Evolutionary conservation across 108 stramenopile genomes (phyloP).

Genomic region (Cyclostephanos invisitatus): DNA sequence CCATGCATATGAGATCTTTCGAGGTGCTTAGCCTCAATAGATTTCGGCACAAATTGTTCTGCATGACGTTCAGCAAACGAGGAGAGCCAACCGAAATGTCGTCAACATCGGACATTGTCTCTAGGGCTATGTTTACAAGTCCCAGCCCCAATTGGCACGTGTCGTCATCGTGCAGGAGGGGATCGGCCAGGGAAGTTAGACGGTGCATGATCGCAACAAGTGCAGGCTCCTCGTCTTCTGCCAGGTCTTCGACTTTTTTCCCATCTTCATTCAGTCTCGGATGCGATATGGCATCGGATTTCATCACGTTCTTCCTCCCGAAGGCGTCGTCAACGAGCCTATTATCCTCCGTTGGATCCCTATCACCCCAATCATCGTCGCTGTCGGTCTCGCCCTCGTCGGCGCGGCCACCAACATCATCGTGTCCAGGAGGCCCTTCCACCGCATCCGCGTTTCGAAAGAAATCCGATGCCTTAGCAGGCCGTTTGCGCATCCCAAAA

Average conservation of each 20-base stretch:
- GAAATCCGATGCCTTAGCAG: neutral
- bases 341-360: slow-evolving; percentile 32
- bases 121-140: slow-evolving; percentile 94
- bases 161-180: slow-evolving; percentile 67
- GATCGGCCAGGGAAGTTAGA: slow-evolving; percentile 82
- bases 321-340: neutral
- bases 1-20: slow-evolving; percentile 80
- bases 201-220: slow-evolving; percentile 74
- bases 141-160: slow-evolving; percentile 76
- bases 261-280: neutral
- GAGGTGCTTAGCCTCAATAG: slow-evolving; percentile 87
- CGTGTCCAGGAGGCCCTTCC: neutral
- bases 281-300: neutral
- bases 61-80: slow-evolving; percentile 58
- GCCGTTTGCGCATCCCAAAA: slow-evolving; percentile 50
- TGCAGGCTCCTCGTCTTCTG: slow-evolving; percentile 49
- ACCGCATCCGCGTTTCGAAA: neutral
- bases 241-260: neutral
- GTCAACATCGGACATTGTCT: slow-evolving; percentile 70
- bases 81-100: slow-evolving; percentile 49
- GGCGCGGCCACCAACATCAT: slow-evolving; percentile 4
- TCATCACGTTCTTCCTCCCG: neutral
- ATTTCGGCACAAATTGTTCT: slow-evolving; percentile 92
- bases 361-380: slow-evolving; percentile 51
- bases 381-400: slow-evolving; percentile 24